Percentiles rank a stretch among this genome's conserved stretches.
phyloP scores from a whole-genome alignment of 257 asterid species.

The Penstemon barbatus region DNA sequence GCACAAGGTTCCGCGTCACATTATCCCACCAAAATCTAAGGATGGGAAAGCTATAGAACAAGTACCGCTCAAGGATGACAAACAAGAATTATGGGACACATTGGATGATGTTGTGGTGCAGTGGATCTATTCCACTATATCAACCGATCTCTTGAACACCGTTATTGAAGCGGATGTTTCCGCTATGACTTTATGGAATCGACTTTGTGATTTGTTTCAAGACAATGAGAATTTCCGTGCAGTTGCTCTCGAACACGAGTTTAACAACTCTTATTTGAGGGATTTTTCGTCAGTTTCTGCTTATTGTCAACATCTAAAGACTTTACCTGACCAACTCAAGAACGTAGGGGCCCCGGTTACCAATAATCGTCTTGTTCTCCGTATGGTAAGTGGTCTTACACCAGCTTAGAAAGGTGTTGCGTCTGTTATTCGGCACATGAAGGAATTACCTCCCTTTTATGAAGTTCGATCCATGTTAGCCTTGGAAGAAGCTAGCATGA shows the following conservation, averaged over 20 bases:
- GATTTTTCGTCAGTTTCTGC: slow-evolving; percentile 2
- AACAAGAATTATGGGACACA: background rate
- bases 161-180: background rate
- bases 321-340: slow-evolving; percentile 3
- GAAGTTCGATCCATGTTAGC: background rate
- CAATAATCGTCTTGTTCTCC: slow-evolving; percentile 8
- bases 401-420: slow-evolving; percentile 10
- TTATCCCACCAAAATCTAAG: background rate
- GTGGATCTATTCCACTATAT: slow-evolving; percentile 8
- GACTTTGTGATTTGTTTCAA: background rate
- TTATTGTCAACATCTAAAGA: slow-evolving; percentile 8
- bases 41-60: background rate
- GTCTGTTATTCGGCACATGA: background rate
- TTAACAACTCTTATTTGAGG: background rate
- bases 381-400: background rate
- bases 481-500: background rate
- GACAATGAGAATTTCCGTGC: slow-evolving; percentile 4
- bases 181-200: background rate
- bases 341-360: slow-evolving; percentile 19
- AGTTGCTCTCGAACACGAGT: background rate
- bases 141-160: background rate
- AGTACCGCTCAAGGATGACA: background rate
- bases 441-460: background rate
- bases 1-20: background rate
- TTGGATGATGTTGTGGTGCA: background rate